Base-by-base conservation (phyloP, 2,329 filamentous ascomycete species). In the Penicillium sp. region DNA sequence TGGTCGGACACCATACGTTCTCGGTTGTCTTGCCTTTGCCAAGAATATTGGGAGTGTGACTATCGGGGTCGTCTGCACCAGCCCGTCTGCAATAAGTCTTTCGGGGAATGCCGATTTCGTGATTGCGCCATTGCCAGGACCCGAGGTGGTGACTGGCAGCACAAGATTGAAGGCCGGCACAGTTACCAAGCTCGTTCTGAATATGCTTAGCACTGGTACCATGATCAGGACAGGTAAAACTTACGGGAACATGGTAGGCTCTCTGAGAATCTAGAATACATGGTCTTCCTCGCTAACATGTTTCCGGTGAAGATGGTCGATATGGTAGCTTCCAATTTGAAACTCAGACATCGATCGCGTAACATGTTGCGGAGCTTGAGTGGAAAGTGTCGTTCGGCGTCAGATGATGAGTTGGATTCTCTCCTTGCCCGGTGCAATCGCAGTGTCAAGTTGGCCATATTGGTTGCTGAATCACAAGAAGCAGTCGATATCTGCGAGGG, bases 91-190 rank as follows among this genome's bases (percentile, higher is more conserved):
- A 0, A 70, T 73, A 56, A 58, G 58, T 21, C 46, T 45, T 2
- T 63, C 66, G 2, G 68, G 65, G 0, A 57, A 60, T 38, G 65
- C 69, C 2, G 66, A 73, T 27, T 63, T 61, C 36, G 59, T 77
- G 49, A 76, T 79, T 47, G 65, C 64, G 16, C 65, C 71, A n/a
- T 63, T 78, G 2, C 74, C 75, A 1, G 77, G 77, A 0, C 70
- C 76, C 1, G 77, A 79, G 59, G 71, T 76, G 4, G 68, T 78
- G 3, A 76, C 76, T n/a, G 77, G 77, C 2, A 79, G 77, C 57
- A 79, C 77, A 1, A 65, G 77, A 29, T 66, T 79, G 54, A 79
- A 79, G 58, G 76, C 77, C 1, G 77, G 77, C 14, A 79, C 74
- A 0, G 76, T 73, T 1, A 78, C 77, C 0, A 79, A 79, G 58